Evolutionary conservation across 768 basidiomycete genomes (phyloP).

Genomic region (Phlebiopsis gigantea): DNA sequence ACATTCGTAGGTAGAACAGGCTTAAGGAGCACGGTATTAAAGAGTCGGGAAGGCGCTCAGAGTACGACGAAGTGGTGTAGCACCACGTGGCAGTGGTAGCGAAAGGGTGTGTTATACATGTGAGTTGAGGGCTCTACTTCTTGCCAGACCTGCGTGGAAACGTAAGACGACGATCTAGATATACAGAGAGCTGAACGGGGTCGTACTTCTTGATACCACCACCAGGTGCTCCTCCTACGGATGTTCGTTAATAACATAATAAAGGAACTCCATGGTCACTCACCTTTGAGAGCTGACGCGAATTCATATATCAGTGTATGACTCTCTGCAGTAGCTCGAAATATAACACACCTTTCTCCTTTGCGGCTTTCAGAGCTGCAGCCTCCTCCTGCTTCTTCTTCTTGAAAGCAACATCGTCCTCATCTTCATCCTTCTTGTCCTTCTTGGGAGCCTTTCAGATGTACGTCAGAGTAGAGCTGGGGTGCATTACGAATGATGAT

Average conservation of each 20-base stretch:
- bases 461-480: neutral
- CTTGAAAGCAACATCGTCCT: constrained; percentile 71
- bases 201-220: constrained; percentile 83
- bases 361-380: constrained; percentile 67
- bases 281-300: constrained; percentile 50
- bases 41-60: too few species aligned
- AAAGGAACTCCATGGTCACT: constrained; percentile 17
- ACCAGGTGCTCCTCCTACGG: constrained; percentile 60
- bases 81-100: too few species aligned
- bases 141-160: constrained; percentile 53
- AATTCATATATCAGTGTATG: neutral
- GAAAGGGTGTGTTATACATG: too few species aligned
- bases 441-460: constrained; percentile 72
- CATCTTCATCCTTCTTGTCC: constrained; percentile 63
- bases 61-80: too few species aligned
- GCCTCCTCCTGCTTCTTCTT: constrained; percentile 72
- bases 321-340: constrained; percentile 1
- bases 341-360: constrained; percentile 54
- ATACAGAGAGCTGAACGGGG: neutral
- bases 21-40: too few species aligned
- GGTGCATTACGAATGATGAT: neutral
- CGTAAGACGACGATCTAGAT: neutral
- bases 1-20: too few species aligned
- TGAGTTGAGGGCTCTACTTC: constrained; percentile 40
- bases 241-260: neutral